A percentile compares a stretch with the other conserved stretches of the same genome.
Evolutionary conservation across 2,329 filamentous ascomycete genomes (phyloP).

Genomic region (Penicillium polonicum): DNA sequence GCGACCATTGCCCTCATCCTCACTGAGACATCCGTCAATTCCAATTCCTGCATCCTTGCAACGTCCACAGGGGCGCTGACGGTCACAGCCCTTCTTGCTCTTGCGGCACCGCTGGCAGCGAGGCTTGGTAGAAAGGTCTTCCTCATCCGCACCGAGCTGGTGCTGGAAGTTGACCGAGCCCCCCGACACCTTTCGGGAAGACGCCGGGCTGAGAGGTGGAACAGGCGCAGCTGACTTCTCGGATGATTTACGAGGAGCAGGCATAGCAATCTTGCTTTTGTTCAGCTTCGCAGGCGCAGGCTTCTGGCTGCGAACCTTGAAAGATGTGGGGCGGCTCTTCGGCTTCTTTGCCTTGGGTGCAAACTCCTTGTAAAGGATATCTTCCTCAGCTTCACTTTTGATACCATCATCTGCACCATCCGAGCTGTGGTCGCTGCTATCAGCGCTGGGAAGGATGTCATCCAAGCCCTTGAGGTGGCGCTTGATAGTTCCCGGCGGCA

Average conservation of each 20-base stretch:
- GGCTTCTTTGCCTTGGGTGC: slow-evolving; percentile 52
- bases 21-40: slow-evolving; percentile 90
- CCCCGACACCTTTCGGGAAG: slow-evolving; percentile 52
- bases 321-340: slow-evolving; percentile 48
- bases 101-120: slow-evolving; percentile 98
- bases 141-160: slow-evolving; percentile 67
- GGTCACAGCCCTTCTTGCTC: slow-evolving; percentile 98
- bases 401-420: slow-evolving; percentile 59
- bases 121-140: slow-evolving; percentile 91
- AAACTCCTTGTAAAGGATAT: slow-evolving; percentile 37
- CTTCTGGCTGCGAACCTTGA: slow-evolving; percentile 34
- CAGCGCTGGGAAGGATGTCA: slow-evolving; percentile 56
- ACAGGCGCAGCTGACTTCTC: slow-evolving; percentile 32
- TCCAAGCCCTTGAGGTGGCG: slow-evolving; percentile 51
- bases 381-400: slow-evolving; percentile 54
- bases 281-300: slow-evolving; percentile 25
- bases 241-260: slow-evolving; percentile 39
- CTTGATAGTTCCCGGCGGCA: slow-evolving; percentile 47
- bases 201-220: slow-evolving; percentile 42
- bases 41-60: slow-evolving; percentile 95
- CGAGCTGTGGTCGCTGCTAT: slow-evolving; percentile 60
- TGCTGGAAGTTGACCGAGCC: slow-evolving; percentile 65
- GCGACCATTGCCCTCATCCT: slow-evolving; percentile 95
- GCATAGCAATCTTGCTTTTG: slow-evolving; percentile 39
- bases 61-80: slow-evolving; percentile 88